Conservation (phyloP, 192 early-diverging fungal genomes). For the Thamnidium elegans region DNA sequence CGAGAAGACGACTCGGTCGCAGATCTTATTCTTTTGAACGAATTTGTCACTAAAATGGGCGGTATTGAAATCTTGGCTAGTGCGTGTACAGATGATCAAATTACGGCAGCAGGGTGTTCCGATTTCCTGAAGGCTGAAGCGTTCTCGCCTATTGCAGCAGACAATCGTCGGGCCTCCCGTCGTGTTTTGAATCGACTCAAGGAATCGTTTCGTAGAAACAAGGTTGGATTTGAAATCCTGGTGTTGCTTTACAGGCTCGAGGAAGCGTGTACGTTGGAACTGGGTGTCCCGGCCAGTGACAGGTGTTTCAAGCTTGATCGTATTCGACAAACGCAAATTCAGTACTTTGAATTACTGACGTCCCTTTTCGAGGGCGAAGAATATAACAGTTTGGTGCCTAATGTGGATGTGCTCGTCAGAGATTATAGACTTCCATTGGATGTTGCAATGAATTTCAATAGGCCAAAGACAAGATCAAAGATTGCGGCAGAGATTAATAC, state of each 20-base stretch:
- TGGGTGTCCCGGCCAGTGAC: slow-evolving; percentile 44
- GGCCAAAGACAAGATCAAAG: slow-evolving; percentile 40
- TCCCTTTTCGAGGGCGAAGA: slow-evolving; percentile 46
- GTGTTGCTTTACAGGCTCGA: slow-evolving; percentile 63
- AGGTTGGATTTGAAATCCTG: slow-evolving; percentile 52
- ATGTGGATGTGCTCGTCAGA: slow-evolving; percentile 42
- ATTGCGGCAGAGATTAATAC: slow-evolving; percentile 6
- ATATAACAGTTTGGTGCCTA: slow-evolving; percentile 48
- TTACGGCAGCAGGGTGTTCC: slow-evolving; percentile 61
- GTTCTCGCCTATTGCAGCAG: slow-evolving; percentile 44
- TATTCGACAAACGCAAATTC: slow-evolving; percentile 57
- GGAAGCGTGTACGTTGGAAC: slow-evolving; percentile 47
- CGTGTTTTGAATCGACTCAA: slow-evolving; percentile 50
- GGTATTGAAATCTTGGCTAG: slow-evolving; percentile 63
- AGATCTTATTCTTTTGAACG: slow-evolving; percentile 67
- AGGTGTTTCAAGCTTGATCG: slow-evolving; percentile 59
- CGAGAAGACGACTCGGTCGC: slow-evolving; percentile 41
- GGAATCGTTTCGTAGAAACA: slow-evolving; percentile 53
- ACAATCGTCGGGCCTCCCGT: slow-evolving; percentile 48
- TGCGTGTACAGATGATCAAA: slow-evolving; percentile 55
- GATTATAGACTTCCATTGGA: slow-evolving; percentile 62
- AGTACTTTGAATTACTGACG: slow-evolving; percentile 64
- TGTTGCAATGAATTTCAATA: slow-evolving; percentile 60
- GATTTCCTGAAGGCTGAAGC: slow-evolving; percentile 58
- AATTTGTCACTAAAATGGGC: slow-evolving; percentile 68